Percentiles rank a stretch among this genome's conserved stretches.
These are phyloP conservation scores for Albugo laibachii DNA, from an alignment of 352 stramenopile species.

Conservation along the genomic window DNA sequence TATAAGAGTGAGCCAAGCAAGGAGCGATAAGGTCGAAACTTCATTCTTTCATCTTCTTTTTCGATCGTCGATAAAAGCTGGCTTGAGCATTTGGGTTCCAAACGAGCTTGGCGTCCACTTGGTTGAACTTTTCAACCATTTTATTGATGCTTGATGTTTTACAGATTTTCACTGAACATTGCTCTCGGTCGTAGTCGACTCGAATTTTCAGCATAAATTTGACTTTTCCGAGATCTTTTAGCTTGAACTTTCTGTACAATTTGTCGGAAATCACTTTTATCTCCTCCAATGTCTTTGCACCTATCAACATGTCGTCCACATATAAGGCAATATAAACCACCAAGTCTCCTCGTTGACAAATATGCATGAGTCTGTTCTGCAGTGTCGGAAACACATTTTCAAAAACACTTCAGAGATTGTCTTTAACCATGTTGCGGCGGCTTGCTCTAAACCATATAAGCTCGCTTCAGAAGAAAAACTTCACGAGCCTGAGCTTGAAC, in stretches of 20 bases:
- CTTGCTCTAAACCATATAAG: conserved; percentile 12
- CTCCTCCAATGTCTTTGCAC: not conserved
- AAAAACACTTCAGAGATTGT: too few relatives aligned
- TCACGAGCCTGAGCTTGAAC: too few relatives aligned
- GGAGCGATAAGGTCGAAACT: not conserved
- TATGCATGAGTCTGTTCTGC: conserved; percentile 3
- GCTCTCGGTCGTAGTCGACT: conserved; percentile 7
- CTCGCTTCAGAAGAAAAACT: conserved; percentile 1
- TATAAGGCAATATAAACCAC: conserved; percentile 7
- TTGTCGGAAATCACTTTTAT: not conserved
- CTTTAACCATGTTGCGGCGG: conserved; percentile 11
- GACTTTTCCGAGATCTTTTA: conserved; percentile 6
- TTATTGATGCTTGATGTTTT: conserved; percentile 1
- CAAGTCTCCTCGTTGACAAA: conserved; percentile 2
- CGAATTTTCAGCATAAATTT: conserved; percentile 11
- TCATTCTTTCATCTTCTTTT: not conserved
- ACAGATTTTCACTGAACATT: not conserved
- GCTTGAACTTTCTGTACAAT: not conserved
- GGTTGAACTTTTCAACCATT: conserved; percentile 4
- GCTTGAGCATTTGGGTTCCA: not conserved
- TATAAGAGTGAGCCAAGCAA: not conserved
- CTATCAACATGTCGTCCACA: conserved; percentile 9
- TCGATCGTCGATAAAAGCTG: not conserved
- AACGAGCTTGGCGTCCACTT: conserved; percentile 5
- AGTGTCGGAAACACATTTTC: too few relatives aligned